Base-by-base conservation (phyloP, 2,329 filamentous ascomycete species). In the Monascus ruber region DNA sequence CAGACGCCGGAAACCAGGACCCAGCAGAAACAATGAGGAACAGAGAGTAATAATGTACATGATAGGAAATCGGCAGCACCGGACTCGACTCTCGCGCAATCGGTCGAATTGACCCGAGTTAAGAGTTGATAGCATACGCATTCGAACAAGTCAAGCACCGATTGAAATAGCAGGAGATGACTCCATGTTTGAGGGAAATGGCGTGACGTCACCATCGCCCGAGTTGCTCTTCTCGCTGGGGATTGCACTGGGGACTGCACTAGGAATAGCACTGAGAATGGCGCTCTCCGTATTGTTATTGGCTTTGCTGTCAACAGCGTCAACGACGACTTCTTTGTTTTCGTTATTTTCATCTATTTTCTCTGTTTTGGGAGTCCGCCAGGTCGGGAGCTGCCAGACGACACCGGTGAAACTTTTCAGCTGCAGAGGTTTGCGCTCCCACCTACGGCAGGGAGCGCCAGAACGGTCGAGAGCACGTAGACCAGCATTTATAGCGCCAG, bases 401-500 rank as follows among this genome's bases (percentile, higher is more conserved):
- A 86, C 76, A 38, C 89, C 89, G 1, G 89, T 95, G 60, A 96
- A 96, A 62, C 82, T 94, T 72, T 94, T 94, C 51, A 96, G 70
- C 36, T 72, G 74, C 59, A 96, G 85, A 40, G 79, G 76, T 47
- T 86, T 86, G 62, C 81, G 85, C 58, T 79, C 73, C 91, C 91
- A 98, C 60, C 81, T 88, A 48, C 89, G 84, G 63, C 88, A 95
- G 6, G 91, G 88, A 55, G 89, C 84, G 49, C 89, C 89, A 5
- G 83, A 83, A 44, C 89, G 81, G 63, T 98, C 91, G 47, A 98
- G 83, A 8, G 91, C 89, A 40, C 91, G 85, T 36, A 98, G 80
- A 38, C 86, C 85, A 39, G 91, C 91, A 59, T 98, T 98, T 72
- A 98, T 98, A 43, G 89, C 89, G 47, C 91, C 91, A 54, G 89